Percentiles rank a stretch among this genome's conserved stretches.
These are phyloP conservation scores for Ephemerocybe angulata DNA, from an alignment of 768 basidiomycete species.

Conservation along the genomic window DNA sequence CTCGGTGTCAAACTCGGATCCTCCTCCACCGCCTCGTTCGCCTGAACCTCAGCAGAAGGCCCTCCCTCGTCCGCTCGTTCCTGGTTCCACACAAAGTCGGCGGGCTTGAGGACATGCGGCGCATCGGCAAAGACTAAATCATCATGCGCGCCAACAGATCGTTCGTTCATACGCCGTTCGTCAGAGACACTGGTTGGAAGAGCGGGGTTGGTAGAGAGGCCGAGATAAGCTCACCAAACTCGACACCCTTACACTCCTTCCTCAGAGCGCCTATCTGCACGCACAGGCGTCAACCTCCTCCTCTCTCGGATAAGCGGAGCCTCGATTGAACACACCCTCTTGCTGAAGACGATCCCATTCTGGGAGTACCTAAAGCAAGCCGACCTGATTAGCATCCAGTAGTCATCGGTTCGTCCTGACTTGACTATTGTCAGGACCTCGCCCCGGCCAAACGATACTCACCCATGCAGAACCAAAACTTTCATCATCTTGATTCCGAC, in stretches of 20 bases:
- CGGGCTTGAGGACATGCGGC: slow-evolving; percentile 63
- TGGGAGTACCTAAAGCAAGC: slow-evolving; percentile 55
- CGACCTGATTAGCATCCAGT: too few relatives aligned
- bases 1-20: slow-evolving; percentile 57
- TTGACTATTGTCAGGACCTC: too few relatives aligned
- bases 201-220: neutral
- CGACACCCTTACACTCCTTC: slow-evolving; percentile 63
- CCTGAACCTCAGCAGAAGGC: slow-evolving; percentile 26
- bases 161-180: neutral
- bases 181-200: neutral
- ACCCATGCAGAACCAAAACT: slow-evolving; percentile 44
- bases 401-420: too few relatives aligned
- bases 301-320: neutral
- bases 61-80: slow-evolving; percentile 7
- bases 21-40: slow-evolving; percentile 36
- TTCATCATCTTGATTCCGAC: too few relatives aligned
- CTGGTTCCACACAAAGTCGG: slow-evolving; percentile 42
- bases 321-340: slow-evolving; percentile 47
- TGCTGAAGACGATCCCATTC: slow-evolving; percentile 67
- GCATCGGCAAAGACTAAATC: slow-evolving; percentile 79
- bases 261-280: slow-evolving; percentile 66
- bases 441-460: slow-evolving; percentile 3
- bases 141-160: too few relatives aligned
- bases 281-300: neutral
- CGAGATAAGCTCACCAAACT: slow-evolving; percentile 47